Evolutionary conservation across 1,284 basidiomycete genomes (phyloP), one percentile per base, ranked within the genome.

Genomic region (Sporisorium sorghi): DNA sequence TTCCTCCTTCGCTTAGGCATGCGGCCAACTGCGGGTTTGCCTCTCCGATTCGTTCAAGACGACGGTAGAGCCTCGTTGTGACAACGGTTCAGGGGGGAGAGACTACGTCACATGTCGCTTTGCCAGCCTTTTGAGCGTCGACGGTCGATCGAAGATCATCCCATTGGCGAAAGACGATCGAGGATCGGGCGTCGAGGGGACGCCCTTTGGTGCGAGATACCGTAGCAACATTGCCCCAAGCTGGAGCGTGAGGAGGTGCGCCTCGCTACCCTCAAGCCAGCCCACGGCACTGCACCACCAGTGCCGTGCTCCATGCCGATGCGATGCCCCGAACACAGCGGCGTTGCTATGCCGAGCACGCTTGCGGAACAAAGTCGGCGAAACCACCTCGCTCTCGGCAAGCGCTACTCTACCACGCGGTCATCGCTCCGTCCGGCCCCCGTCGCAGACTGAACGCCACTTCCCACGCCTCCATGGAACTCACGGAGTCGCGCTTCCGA

Each of bases 101-200:
- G 6, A n/a, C 47, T 53, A 53, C 58, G 58, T 60, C 58, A 60
- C 58, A 54, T 47, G 40, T n/a, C n/a, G n/a, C n/a, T n/a, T n/a
- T n/a, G n/a, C n/a, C n/a, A n/a, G n/a, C n/a, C n/a, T n/a, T n/a
- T n/a, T n/a, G n/a, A n/a, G n/a, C n/a, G n/a, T 30, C 46, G 46
- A 30, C n/a, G 26, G 10, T 46, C 44, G 46, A 47, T 47, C 46
- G 28, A 47, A 30, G 28, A 30, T 30, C 28, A 19, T 26, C n/a
- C 4, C 37, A 3, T 40, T 40, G 5, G 14, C 6, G 17, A 2
- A 9, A 47, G 8, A 10, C 46, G 46, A 47, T 47, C 44, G 28
- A 24, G 47, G 28, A 49, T 58, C 47, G 56, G 39, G 46, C n/a
- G n/a, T n/a, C n/a, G n/a, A n/a, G n/a, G n/a, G n/a, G n/a, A n/a